Evolutionary conservation across 495 filamentous ascomycete species (phyloP), one percentile per base, ranked within the genome.

Genomic region (Apiosordaria backusii): DNA sequence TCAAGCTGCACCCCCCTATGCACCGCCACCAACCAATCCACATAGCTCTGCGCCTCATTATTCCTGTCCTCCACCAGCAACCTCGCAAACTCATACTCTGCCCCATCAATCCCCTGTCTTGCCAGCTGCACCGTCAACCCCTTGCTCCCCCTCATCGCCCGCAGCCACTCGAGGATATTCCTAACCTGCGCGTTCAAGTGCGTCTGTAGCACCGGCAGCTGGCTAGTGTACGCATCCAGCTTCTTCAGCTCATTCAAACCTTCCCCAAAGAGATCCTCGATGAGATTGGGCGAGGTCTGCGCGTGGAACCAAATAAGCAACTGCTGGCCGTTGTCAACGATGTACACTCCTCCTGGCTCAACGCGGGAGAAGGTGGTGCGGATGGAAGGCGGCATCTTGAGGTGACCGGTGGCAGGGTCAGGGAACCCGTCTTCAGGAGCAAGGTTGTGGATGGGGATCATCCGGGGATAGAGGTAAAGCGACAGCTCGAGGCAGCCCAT

Each of bases 11-110:
- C 91, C 72, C 90, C 88, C 70, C 93, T 89, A 74, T 99, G 95
- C 60, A 97, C 81, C 78, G 97, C 92, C 62, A 99, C 95, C 76
- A 99, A 78, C 95, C 95, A 99, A 79, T 99, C 95, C 19, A 98
- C 95, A 79, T 99, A 98, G 70, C 90, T 94, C 77, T 94, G 92
- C 35, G 95, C 95, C 78, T 99, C 95, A 68, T 96, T 97, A 77
- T 98, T 98, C 68, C 95, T 85, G 74, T 99, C 95, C 79, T 99
- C 95, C 60, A 96, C 86, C 69, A 99, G 78, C 75, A 93, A 79
- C 53, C 92, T 81, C 52, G 96, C 95, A 79, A 97, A 99, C 78
- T 99, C 95, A 68, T 91, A 97, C 78, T 99, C 95, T 1, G 93
- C 92, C 0, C 95, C 95, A 71, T 99, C 95, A 2, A 98, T 81